Conservation (phyloP, 352 stramenopile genomes). For the Phytophthora fragariaefolia region DNA sequence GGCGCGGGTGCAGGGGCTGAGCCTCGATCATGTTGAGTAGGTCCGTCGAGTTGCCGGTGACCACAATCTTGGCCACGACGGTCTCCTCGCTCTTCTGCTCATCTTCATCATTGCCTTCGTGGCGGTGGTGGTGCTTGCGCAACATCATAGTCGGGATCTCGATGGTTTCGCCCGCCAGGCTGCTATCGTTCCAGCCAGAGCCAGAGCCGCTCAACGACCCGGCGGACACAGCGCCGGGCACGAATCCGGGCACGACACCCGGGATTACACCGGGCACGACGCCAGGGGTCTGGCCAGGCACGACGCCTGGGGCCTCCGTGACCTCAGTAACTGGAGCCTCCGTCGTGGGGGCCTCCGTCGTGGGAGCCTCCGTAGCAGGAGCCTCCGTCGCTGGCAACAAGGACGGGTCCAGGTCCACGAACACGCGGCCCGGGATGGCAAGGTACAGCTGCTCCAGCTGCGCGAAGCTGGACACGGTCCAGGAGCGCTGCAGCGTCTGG, state of each 20-base stretch:
- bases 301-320: constrained; percentile 18
- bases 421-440: constrained; percentile 58
- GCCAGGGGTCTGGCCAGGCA: constrained; percentile 21
- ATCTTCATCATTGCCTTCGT: constrained; percentile 29
- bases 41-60: constrained; percentile 63
- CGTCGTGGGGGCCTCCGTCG: constrained; percentile 15
- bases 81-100: constrained; percentile 23
- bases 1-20: constrained; percentile 41
- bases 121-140: constrained; percentile 35
- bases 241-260: constrained; percentile 15
- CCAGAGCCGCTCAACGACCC: constrained; percentile 11
- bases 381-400: constrained; percentile 31
- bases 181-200: constrained; percentile 21
- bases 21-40: constrained; percentile 60
- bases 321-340: constrained; percentile 13
- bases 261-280: constrained; percentile 16
- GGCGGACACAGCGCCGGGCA: constrained; percentile 3
- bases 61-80: constrained; percentile 57
- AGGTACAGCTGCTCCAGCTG: constrained; percentile 58
- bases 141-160: constrained; percentile 45
- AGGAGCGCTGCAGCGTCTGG: constrained; percentile 47
- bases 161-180: constrained; percentile 30
- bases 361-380: constrained; percentile 10
- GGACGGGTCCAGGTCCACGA: constrained; percentile 55
- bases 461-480: constrained; percentile 50